These are phyloP conservation scores for Phragmites australis DNA, from an alignment of 176 grass and related monocot species.

Conservation along the genomic window DNA sequence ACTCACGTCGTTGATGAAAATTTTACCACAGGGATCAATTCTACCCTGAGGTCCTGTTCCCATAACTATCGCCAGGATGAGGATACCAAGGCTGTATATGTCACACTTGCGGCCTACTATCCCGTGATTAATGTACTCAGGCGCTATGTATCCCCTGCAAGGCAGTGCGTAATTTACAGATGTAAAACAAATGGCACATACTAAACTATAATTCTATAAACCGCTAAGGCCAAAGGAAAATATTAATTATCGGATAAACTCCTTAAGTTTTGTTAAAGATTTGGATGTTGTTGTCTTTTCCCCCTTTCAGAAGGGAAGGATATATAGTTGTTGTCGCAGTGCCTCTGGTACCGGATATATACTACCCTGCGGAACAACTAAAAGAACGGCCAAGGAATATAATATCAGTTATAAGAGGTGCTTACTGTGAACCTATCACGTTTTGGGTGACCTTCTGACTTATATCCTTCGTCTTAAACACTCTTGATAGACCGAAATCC, in stretches of 20 bases:
- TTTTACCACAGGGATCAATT: not conserved
- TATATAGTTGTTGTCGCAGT: too few relatives aligned
- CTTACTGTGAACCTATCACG: not conserved
- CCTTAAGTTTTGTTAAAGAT: too few relatives aligned
- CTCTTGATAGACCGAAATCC: slow-evolving; percentile 6
- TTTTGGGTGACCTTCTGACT: not conserved
- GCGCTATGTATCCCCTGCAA: too few relatives aligned
- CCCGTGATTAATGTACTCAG: not conserved
- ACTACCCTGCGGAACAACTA: too few relatives aligned
- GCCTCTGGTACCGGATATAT: too few relatives aligned
- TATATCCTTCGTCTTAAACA: not conserved
- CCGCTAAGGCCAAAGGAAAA: too few relatives aligned
- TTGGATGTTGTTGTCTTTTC: too few relatives aligned
- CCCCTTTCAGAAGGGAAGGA: too few relatives aligned
- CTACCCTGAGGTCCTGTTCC: not conserved
- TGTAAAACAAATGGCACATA: not conserved
- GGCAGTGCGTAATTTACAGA: not conserved
- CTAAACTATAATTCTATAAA: too few relatives aligned
- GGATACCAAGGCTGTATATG: not conserved
- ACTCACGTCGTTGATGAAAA: not conserved
- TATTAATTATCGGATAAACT: too few relatives aligned
- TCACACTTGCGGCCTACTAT: not conserved
- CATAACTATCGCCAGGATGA: not conserved
- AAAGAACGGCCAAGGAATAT: too few relatives aligned
- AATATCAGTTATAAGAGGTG: not conserved